A percentile compares a stretch with the other conserved stretches of the same genome.
Evolutionary conservation across 495 filamentous ascomycete species (phyloP).

Genomic region (Lasiosphaeris hirsuta): DNA sequence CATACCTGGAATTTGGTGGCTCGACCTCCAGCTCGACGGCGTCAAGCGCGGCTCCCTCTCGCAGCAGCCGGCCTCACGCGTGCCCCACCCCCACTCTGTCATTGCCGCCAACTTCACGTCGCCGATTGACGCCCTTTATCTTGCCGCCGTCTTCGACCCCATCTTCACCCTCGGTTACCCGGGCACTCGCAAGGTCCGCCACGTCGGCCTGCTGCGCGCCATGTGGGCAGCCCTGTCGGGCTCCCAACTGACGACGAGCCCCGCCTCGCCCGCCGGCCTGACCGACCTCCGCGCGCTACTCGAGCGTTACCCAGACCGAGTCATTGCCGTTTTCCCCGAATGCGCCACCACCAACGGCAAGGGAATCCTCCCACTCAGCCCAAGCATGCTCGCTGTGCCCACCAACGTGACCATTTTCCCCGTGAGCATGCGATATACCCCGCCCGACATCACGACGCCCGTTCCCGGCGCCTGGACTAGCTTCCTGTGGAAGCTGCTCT

Average conservation of each 20-base stretch:
- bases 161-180: slow-evolving; percentile 87
- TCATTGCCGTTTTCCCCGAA: slow-evolving; percentile 86
- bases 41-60: slow-evolving; percentile 76
- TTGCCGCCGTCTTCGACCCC: slow-evolving; percentile 95
- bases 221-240: slow-evolving; percentile 67
- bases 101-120: slow-evolving; percentile 90
- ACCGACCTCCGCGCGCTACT: slow-evolving; percentile 61
- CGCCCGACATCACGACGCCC: slow-evolving; percentile 86
- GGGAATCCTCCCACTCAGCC: slow-evolving; percentile 81
- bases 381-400: slow-evolving; percentile 63
- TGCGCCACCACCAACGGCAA: slow-evolving; percentile 90
- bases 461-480: slow-evolving; percentile 64
- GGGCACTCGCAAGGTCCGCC: slow-evolving; percentile 64
- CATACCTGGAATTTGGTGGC: slow-evolving; percentile 93
- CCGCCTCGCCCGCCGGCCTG: slow-evolving; percentile 41
- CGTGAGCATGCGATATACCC: slow-evolving; percentile 81
- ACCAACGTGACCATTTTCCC: slow-evolving; percentile 74
- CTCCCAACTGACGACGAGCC: slow-evolving; percentile 48
- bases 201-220: slow-evolving; percentile 70
- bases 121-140: slow-evolving; percentile 88
- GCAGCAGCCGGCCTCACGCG: slow-evolving; percentile 58
- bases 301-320: slow-evolving; percentile 62
- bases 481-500: slow-evolving; percentile 85
- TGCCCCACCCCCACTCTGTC: slow-evolving; percentile 72
- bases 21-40: slow-evolving; percentile 92